These are phyloP conservation scores for Colletotrichum somersetense DNA, from an alignment of 2,329 filamentous ascomycete species.

Conservation along the genomic window DNA sequence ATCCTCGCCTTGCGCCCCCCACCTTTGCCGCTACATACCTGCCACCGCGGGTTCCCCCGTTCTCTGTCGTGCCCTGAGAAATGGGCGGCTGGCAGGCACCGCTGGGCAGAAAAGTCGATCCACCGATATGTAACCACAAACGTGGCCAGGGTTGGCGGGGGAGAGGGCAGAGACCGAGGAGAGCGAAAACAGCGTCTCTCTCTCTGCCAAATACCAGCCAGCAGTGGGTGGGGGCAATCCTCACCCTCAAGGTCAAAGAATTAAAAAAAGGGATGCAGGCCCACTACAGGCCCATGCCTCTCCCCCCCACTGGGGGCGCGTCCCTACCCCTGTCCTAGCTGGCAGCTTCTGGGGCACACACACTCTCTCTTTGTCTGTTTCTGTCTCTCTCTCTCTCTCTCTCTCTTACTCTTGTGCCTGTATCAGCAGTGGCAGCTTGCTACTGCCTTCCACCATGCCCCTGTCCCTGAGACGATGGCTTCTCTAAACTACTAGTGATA, in stretches of 20 bases:
- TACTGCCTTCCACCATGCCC: background rate
- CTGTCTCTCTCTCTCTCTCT: no score
- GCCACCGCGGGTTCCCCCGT: slow-evolving; percentile 25
- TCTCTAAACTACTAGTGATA: slow-evolving; percentile 14
- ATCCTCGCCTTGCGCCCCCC: slow-evolving; percentile 1
- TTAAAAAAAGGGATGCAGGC: background rate
- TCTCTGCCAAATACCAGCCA: no score
- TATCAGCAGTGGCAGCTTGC: no score
- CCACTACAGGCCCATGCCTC: background rate
- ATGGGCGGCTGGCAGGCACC: background rate
- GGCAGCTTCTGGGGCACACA: background rate
- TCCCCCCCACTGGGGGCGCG: no score
- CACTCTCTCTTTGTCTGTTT: background rate
- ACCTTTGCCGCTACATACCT: slow-evolving; percentile 23
- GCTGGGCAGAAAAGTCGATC: background rate
- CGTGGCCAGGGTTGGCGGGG: background rate
- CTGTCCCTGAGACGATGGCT: slow-evolving; percentile 23
- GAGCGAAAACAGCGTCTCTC: background rate
- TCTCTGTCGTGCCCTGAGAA: background rate
- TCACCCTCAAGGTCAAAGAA: no score
- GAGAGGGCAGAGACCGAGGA: background rate
- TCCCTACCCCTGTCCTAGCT: background rate
- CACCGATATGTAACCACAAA: background rate
- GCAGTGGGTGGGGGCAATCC: no score
- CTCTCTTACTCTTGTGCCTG: no score